A percentile compares a stretch with the other conserved stretches of the same genome.
These are phyloP conservation scores for Fusarium hainanense DNA, from an alignment of 2,329 filamentous ascomycete species.

Conservation along the genomic window DNA sequence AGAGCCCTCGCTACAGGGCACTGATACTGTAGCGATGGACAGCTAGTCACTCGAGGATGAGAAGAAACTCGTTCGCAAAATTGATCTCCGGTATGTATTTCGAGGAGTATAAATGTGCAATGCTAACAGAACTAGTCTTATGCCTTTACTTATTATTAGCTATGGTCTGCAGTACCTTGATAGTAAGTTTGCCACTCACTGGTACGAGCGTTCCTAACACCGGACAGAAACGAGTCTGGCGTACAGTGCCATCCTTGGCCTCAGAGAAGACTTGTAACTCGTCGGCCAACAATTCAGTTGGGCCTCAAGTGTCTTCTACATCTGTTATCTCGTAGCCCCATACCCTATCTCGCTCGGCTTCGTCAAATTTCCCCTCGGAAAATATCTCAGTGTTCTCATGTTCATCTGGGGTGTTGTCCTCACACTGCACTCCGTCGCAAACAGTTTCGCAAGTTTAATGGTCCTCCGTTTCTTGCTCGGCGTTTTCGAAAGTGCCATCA, in stretches of 20 bases:
- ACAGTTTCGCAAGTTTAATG: slow-evolving; percentile 7
- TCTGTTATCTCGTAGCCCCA: slow-evolving; percentile 18
- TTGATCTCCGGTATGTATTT: slow-evolving; percentile 8
- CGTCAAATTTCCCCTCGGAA: slow-evolving; percentile 18
- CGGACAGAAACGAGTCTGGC: slow-evolving; percentile 10
- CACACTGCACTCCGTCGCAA: slow-evolving; percentile 1
- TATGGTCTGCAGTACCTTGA: slow-evolving; percentile 20
- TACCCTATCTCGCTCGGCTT: slow-evolving; percentile 19
- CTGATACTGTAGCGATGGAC: background rate
- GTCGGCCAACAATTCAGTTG: slow-evolving; percentile 18
- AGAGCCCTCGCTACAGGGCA: background rate
- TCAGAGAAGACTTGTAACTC: slow-evolving; percentile 8
- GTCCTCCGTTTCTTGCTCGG: slow-evolving; percentile 6
- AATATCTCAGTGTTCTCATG: slow-evolving; percentile 19
- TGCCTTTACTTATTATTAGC: slow-evolving; percentile 16
- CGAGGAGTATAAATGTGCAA: rapidly evolving
- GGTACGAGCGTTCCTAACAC: background rate
- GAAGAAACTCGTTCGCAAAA: slow-evolving; percentile 15
- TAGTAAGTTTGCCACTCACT: background rate
- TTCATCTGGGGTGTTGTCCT: slow-evolving; percentile 14
- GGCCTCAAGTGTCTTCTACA: slow-evolving; percentile 18
- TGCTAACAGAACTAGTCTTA: background rate
- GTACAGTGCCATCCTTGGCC: slow-evolving; percentile 14
- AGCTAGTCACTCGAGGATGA: slow-evolving; percentile 2
- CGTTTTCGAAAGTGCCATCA: slow-evolving; percentile 16